Evolutionary conservation across 2,329 filamentous ascomycete species (phyloP).

Genomic region (Penicillium sp.): DNA sequence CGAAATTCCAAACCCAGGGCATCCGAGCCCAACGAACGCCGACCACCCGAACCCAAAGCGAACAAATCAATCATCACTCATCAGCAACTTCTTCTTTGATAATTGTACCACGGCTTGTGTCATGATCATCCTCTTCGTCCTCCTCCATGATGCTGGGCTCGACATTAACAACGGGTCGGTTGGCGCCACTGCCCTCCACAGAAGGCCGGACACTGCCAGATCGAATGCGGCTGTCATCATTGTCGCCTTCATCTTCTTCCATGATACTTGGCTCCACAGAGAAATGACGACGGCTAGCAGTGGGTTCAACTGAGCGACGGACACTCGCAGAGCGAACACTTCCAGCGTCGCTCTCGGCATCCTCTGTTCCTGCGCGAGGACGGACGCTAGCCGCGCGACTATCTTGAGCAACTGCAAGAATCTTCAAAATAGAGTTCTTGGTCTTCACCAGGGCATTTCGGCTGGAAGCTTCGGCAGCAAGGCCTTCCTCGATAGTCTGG

Average conservation of each 20-base stretch:
- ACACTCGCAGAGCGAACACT: slow-evolving; percentile 36
- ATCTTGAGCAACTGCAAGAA: slow-evolving; percentile 55
- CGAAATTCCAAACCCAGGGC: slow-evolving; percentile 1
- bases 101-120: slow-evolving; percentile 35
- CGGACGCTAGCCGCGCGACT: slow-evolving; percentile 35
- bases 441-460: slow-evolving; percentile 52
- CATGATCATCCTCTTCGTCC: slow-evolving; percentile 41
- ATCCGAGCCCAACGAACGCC: slow-evolving; percentile 4
- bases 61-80: slow-evolving; percentile 28
- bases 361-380: slow-evolving; percentile 38
- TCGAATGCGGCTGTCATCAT: slow-evolving; percentile 32
- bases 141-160: slow-evolving; percentile 46
- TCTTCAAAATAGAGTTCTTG: slow-evolving; percentile 49
- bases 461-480: slow-evolving; percentile 47
- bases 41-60: slow-evolving; percentile 22
- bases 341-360: slow-evolving; percentile 34
- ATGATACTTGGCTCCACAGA: slow-evolving; percentile 44
- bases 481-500: slow-evolving; percentile 57
- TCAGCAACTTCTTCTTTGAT: slow-evolving; percentile 38
- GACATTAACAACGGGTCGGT: slow-evolving; percentile 30
- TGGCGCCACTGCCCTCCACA: slow-evolving; percentile 27
- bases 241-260: slow-evolving; percentile 40
- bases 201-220: slow-evolving; percentile 31
- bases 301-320: slow-evolving; percentile 37
- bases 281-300: slow-evolving; percentile 28